These are phyloP conservation scores for Brasilioporus rufonigricans DNA, from an alignment of 768 basidiomycete species.

Conservation along the genomic window DNA sequence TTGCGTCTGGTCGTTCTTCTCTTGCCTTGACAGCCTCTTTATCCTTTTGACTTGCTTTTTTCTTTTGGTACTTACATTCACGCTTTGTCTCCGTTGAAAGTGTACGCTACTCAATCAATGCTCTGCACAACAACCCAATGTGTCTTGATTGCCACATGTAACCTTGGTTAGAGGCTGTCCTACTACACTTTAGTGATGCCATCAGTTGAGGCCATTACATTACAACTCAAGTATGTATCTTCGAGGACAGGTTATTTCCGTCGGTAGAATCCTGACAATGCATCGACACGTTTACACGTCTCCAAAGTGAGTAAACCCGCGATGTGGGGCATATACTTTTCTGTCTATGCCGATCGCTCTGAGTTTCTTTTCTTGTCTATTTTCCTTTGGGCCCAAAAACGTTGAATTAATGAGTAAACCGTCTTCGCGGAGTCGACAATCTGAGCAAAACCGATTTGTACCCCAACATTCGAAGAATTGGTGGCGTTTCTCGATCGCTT, in stretches of 20 bases:
- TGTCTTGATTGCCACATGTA: slow-evolving; percentile 27
- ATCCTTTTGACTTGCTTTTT: slow-evolving; percentile 14
- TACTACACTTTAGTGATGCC: slow-evolving; percentile 15
- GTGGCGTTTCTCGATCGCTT: slow-evolving; percentile 3
- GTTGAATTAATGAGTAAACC: slow-evolving; percentile 8
- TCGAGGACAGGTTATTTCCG: slow-evolving; percentile 13
- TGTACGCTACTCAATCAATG: slow-evolving; percentile 34
- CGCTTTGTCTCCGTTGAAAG: slow-evolving; percentile 27
- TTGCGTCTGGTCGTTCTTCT: slow-evolving; percentile 14
- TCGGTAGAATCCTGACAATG: slow-evolving; percentile 2
- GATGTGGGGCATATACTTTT: slow-evolving; percentile 2
- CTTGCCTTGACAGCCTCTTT: slow-evolving; percentile 14
- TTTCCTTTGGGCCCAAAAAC: background rate
- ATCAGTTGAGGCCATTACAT: slow-evolving; percentile 17
- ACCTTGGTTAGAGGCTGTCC: slow-evolving; percentile 20
- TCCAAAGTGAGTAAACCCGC: background rate
- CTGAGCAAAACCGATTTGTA: slow-evolving; percentile 7
- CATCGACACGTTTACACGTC: background rate
- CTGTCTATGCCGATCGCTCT: slow-evolving; percentile 1
- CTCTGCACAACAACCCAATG: slow-evolving; percentile 14
- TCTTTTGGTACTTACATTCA: slow-evolving; percentile 28
- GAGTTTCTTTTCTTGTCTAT: slow-evolving; percentile 1
- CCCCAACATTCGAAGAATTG: background rate
- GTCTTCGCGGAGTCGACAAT: slow-evolving; percentile 24
- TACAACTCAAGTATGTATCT: slow-evolving; percentile 21